Base-by-base conservation (phyloP, 805 yeast genomes). In the Brettanomyces sp. region DNA sequence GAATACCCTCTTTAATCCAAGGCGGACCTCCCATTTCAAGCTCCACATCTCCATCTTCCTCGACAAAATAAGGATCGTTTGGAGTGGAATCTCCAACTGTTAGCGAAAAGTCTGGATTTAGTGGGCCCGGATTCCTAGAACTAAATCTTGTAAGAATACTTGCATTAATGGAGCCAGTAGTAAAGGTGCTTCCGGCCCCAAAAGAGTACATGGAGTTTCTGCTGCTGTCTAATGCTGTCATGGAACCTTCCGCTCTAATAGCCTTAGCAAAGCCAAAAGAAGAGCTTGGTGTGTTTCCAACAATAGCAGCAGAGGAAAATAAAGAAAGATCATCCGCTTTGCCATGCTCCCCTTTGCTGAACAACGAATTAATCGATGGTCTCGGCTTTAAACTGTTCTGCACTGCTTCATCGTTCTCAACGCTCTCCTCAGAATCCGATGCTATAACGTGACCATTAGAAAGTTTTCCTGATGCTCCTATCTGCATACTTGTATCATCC, bases 21-120 rank as follows among this genome's bases (percentile, higher is more conserved):
- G 93, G 91, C 1, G 90, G 79, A 1, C 91, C 91, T 44, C 73
- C 72, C 41, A 79, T 66, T 55, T 81, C 89, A 47, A 82, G 66
- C 36, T 75, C 76, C 51, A 76, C 69, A 59, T 82, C 88, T 47
- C 70, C 73, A 32, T 72, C 72, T 51, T 42, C 44, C 23, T 42
- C 44, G 6, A 30, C 24, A 14, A 30, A 42, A 18, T 30, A 41
- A 7, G 44, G 39, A 6, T 35, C 44, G 13, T 36, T 33, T 21
- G 35, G 23, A 25, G 35, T 39, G 11, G 3, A 32, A 24, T 33
- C 39, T 4, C 44, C 39, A n/a, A 18, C 14, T 9, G 36, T 22
- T 13, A 41, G 24, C 9, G 44, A 34, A 6, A 12, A 12, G 39
- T 42, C 44, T 9, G 44, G 44, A n/a, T 42, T 39, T 12, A 41